phyloP scores from a whole-genome alignment of 306 rosid species.

The Cucurbita argyrosperma region DNA sequence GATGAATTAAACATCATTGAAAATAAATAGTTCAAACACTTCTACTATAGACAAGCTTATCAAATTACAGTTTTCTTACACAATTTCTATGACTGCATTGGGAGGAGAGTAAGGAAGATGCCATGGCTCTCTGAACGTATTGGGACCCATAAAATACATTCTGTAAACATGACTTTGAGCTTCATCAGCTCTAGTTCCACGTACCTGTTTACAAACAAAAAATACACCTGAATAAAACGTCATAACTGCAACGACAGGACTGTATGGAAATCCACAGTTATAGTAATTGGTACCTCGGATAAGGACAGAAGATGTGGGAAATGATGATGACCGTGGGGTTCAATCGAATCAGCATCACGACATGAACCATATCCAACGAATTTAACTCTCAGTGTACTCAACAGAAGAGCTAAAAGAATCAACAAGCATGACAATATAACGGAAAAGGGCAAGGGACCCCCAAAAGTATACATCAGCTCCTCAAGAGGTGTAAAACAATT shows the following conservation, averaged over 20 bases:
- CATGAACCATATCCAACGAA: conserved; percentile 62
- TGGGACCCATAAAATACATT: conserved; percentile 95
- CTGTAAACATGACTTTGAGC: conserved; percentile 94
- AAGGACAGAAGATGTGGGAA: conserved; percentile 89
- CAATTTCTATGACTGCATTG: conserved; percentile 86
- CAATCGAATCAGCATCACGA: conserved; percentile 50
- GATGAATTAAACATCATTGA: neutral
- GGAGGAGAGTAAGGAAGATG: conserved; percentile 99
- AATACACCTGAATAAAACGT: neutral
- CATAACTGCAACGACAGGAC: neutral
- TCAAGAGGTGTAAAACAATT: conserved; percentile 91
- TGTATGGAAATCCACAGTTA: conserved; percentile 2
- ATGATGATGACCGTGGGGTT: conserved; percentile 47
- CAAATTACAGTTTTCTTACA: conserved; percentile 44
- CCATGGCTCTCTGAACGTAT: conserved; percentile 97
- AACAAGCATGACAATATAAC: conserved; percentile 52
- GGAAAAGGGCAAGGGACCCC: conserved; percentile 85
- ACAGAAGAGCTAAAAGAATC: conserved; percentile 51
- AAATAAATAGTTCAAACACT: neutral
- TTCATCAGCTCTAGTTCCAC: conserved; percentile 82
- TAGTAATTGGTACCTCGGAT: conserved; percentile 48
- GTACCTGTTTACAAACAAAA: conserved; percentile 34
- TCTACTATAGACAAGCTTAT: neutral
- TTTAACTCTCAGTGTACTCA: conserved; percentile 63
- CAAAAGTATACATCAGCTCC: conserved; percentile 84